A percentile compares a stretch with the other conserved stretches of the same genome.
These are phyloP conservation scores for Triangularia setosa DNA, from an alignment of 2,329 filamentous ascomycete species.

Conservation along the genomic window DNA sequence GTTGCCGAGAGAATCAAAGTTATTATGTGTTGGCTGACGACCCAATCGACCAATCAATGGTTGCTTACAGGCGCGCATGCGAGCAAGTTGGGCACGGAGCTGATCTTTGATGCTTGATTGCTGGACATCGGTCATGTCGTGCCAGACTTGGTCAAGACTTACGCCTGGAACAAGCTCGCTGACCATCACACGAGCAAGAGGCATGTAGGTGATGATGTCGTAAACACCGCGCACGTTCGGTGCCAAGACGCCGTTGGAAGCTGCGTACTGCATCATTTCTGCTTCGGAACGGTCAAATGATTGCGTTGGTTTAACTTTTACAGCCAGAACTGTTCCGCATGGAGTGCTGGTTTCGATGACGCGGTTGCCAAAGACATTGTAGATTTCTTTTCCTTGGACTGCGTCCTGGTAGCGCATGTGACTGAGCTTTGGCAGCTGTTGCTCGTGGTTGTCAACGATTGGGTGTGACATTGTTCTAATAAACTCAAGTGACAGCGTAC, in stretches of 20 bases:
- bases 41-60: conserved; percentile 13
- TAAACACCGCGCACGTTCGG: conserved; percentile 13
- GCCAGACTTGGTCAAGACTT: conserved; percentile 12
- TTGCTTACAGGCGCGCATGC: conserved; percentile 13
- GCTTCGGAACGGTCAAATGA: conserved; percentile 9
- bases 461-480: no score
- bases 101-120: conserved; percentile 9
- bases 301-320: conserved; percentile 6
- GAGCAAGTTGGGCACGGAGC: conserved; percentile 6
- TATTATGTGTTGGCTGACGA: background rate
- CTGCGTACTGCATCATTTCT: conserved; percentile 17
- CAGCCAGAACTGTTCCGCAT: background rate
- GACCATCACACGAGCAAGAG: conserved; percentile 4
- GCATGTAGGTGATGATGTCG: conserved; percentile 9
- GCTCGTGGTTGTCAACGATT: no score
- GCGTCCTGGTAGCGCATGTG: conserved; percentile 25
- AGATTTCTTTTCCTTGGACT: conserved; percentile 14
- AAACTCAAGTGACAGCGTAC: no score
- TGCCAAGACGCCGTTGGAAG: conserved; percentile 10
- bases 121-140: background rate
- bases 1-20: background rate
- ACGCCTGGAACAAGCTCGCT: conserved; percentile 15
- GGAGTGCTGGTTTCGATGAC: conserved; percentile 13
- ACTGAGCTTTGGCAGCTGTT: background rate
- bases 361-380: conserved; percentile 14